Evolutionary conservation across 2,329 filamentous ascomycete species (phyloP), one percentile per base, ranked within the genome.

Genomic region (Colletotrichum tofieldiae): DNA sequence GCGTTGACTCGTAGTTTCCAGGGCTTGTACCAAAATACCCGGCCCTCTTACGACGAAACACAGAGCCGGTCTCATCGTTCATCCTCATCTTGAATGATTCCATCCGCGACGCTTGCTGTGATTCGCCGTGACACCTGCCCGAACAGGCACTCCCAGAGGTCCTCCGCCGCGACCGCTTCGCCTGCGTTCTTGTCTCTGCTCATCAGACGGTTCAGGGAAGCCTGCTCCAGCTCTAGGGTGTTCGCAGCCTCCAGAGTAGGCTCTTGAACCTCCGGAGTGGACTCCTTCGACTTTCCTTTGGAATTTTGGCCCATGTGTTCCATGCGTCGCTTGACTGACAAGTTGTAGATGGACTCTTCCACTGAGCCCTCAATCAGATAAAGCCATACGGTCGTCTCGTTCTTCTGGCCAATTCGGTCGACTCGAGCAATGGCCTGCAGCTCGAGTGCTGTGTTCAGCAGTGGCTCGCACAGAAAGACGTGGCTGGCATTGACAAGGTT

Each of bases 401-500:
- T 91, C 74, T 92, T 88, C 82, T 98, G 96, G 0, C 96, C 96
- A 74, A 99, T 99, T 45, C 96, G 91, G 79, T 99, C 95, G 1
- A 99, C 95, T 67, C 96, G 93, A 0, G 96, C 95, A 78, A 98
- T 97, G 18, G 95, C 96, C 81, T 99, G 96, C 12, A 98, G 87
- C 81, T 98, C 96, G 20, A 99, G 90, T 0, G 95, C 95, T 0
- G 96, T 96, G 79, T 98, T 98, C 76, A 98, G 91, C 4, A 98
- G 86, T 2, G 96, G 96, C 79, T 99, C 96, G 80, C 95, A 98
- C 5, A 99, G 88, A 78, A 98, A 97, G 1, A 98, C 95, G 79
- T 98, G 95, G 59, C 91, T 98, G 5, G 96, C 96, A 77, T 97
- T 96, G 75, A 98, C 93, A 0, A 99, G 88, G 73, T 97, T 98